A percentile compares a stretch with the other conserved stretches of the same genome.
phyloP scores from a whole-genome alignment of 2,329 filamentous ascomycete species.

The Phialophora expanda region DNA sequence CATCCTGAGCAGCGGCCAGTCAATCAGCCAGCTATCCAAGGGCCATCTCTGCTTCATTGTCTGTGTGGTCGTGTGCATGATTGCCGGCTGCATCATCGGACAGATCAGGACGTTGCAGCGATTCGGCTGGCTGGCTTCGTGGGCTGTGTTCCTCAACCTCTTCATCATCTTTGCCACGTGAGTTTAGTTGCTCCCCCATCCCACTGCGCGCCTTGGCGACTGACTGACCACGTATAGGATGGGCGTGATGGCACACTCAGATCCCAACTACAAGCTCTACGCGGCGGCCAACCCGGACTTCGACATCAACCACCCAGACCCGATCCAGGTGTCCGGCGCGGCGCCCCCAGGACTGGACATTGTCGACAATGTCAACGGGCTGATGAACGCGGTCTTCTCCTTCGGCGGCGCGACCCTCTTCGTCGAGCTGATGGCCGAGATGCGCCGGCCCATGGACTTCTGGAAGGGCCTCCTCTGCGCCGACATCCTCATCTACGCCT shows the following conservation, averaged over 20 bases:
- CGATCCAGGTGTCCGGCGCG: constrained; percentile 41
- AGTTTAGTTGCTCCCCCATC: not conserved
- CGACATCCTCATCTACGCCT: constrained; percentile 55
- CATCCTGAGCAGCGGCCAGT: constrained; percentile 60
- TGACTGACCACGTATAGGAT: constrained; percentile 43
- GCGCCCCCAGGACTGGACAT: constrained; percentile 47
- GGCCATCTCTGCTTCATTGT: constrained; percentile 59
- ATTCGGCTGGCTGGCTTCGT: constrained; percentile 62
- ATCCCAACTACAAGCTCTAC: constrained; percentile 55
- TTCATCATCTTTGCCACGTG: constrained; percentile 59
- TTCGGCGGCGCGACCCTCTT: constrained; percentile 66
- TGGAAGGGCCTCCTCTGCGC: constrained; percentile 55
- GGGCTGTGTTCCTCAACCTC: constrained; percentile 63
- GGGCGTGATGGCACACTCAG: constrained; percentile 57
- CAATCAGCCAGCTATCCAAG: constrained; percentile 59
- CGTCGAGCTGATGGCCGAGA: constrained; percentile 62
- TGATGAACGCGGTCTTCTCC: constrained; percentile 61
- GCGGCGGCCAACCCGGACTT: constrained; percentile 45
- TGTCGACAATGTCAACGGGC: constrained; percentile 55
- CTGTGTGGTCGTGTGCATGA: constrained; percentile 58
- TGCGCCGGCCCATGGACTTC: constrained; percentile 57
- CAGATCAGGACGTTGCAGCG: constrained; percentile 62
- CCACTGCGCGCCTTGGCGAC: not conserved
- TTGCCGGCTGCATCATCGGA: constrained; percentile 59
- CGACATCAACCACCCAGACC: constrained; percentile 51